Evolutionary conservation across 2,329 filamentous ascomycete species (phyloP).

Genomic region (Aschersonia sp.): DNA sequence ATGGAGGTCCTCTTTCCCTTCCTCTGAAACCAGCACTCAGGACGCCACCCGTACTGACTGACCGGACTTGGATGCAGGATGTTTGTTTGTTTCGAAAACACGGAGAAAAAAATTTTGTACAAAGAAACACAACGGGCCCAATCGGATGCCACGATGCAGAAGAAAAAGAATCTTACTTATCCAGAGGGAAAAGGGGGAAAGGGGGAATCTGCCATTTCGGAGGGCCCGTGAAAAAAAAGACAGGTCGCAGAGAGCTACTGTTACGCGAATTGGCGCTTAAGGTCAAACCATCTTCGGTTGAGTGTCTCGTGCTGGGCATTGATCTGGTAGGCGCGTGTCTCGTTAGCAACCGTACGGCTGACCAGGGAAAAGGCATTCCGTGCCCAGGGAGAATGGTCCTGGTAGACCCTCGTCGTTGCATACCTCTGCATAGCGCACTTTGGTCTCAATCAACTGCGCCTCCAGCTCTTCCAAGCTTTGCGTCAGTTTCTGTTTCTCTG

Average conservation of each 20-base stretch:
- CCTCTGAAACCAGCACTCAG: not conserved
- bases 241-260: not conserved
- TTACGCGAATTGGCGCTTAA: conserved; percentile 37
- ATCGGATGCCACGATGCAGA: too few relatives aligned
- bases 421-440: conserved; percentile 93
- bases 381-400: too few relatives aligned
- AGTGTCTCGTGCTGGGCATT: conserved; percentile 53
- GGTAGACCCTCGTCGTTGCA: conserved; percentile 15
- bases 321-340: conserved; percentile 29
- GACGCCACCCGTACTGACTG: too few relatives aligned
- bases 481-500: conserved; percentile 78
- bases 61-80: too few relatives aligned
- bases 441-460: conserved; percentile 79
- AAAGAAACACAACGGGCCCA: too few relatives aligned
- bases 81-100: too few relatives aligned
- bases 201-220: too few relatives aligned
- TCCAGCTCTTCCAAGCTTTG: conserved; percentile 87
- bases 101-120: too few relatives aligned
- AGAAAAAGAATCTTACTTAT: too few relatives aligned
- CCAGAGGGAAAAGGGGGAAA: too few relatives aligned
- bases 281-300: conserved; percentile 57
- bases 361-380: too few relatives aligned
- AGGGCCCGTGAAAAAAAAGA: not conserved
- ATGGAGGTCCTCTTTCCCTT: not conserved
- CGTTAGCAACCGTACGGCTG: not conserved